A percentile compares a stretch with the other conserved stretches of the same genome.
These are phyloP conservation scores for Stagonosporopsis vannaccii DNA, from an alignment of 2,329 filamentous ascomycete species.

Conservation along the genomic window DNA sequence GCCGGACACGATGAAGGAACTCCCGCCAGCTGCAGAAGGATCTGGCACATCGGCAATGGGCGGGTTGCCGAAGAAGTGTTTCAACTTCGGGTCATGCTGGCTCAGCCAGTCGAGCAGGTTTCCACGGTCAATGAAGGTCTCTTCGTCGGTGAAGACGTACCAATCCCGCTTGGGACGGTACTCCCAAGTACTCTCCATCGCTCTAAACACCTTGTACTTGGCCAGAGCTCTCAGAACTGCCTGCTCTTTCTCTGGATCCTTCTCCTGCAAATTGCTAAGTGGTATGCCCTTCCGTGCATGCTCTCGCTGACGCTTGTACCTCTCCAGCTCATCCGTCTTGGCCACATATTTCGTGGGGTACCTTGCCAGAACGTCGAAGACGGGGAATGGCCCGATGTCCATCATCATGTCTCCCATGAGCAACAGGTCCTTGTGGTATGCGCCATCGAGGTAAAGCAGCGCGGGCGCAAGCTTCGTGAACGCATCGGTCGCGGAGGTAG, in stretches of 20 bases:
- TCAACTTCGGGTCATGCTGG: conserved; percentile 57
- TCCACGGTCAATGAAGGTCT: conserved; percentile 64
- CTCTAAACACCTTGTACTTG: conserved; percentile 51
- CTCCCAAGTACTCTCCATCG: conserved; percentile 45
- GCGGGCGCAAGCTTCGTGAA: conserved; percentile 60
- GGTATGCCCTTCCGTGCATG: conserved; percentile 41
- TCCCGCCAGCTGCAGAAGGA: conserved; percentile 61
- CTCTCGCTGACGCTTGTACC: conserved; percentile 47
- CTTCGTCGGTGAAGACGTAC: conserved; percentile 67
- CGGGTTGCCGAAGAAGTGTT: conserved; percentile 61
- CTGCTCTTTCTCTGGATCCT: conserved; percentile 29
- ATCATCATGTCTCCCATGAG: conserved; percentile 51
- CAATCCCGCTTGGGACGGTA: conserved; percentile 59
- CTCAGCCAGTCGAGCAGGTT: conserved; percentile 62
- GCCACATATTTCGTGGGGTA: conserved; percentile 39
- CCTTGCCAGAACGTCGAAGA: conserved; percentile 49
- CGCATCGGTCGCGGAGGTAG: conserved; percentile 64
- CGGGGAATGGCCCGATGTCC: conserved; percentile 40
- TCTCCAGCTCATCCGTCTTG: conserved; percentile 43
- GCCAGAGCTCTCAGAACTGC: conserved; percentile 34
- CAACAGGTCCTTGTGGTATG: conserved; percentile 46
- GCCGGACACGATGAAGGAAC: conserved; percentile 61
- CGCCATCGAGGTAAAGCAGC: conserved; percentile 32
- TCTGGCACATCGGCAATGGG: conserved; percentile 44
- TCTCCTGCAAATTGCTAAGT: conserved; percentile 28